These are phyloP conservation scores for Epichloe aotearoae DNA, from an alignment of 2,329 filamentous ascomycete species.

Conservation along the genomic window DNA sequence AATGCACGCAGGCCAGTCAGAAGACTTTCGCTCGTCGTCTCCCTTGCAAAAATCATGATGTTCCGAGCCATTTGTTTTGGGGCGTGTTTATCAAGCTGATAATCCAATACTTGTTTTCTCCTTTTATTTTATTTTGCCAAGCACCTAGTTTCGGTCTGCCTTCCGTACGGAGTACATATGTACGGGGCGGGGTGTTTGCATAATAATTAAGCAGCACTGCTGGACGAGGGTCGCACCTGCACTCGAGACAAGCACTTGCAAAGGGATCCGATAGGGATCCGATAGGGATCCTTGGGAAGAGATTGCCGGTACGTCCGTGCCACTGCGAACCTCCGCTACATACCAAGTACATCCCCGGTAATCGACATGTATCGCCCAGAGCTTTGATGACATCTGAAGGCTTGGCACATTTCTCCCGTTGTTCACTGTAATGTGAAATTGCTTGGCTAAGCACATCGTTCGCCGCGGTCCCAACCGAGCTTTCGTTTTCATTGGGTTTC, in stretches of 20 bases:
- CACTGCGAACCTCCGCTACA: background rate
- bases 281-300: background rate
- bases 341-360: background rate
- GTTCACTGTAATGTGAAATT: background rate
- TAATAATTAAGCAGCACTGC: too few relatives aligned
- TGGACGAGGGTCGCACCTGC: background rate
- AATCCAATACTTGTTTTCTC: background rate
- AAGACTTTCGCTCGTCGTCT: too few relatives aligned
- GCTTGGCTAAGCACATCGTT: background rate
- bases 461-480: background rate
- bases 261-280: background rate
- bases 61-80: too few relatives aligned
- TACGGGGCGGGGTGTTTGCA: too few relatives aligned
- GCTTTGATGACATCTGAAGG: background rate
- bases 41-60: too few relatives aligned
- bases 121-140: background rate
- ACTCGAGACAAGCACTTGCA: background rate
- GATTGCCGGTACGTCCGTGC: background rate
- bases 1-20: too few relatives aligned
- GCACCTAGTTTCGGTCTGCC: background rate
- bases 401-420: slow-evolving; percentile 4
- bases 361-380: background rate
- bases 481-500: background rate
- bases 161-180: background rate
- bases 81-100: too few relatives aligned